Base-by-base conservation (phyloP, 2,329 filamentous ascomycete species). In the Talaromyces amestolkiae region DNA sequence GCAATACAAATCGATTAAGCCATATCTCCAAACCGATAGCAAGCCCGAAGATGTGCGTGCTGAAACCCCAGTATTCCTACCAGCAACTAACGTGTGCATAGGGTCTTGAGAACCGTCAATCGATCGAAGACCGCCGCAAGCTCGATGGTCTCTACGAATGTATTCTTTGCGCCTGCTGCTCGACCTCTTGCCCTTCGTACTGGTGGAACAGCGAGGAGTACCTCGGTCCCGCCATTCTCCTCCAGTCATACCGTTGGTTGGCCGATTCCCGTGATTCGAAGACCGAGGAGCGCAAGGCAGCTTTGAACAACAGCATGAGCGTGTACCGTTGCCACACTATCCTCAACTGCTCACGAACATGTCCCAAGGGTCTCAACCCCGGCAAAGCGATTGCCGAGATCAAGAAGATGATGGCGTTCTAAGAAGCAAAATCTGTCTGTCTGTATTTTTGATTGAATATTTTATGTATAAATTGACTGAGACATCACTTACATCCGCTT, bases 171-270 rank as follows among this genome's bases (percentile, higher is more conserved):
- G 94, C 94, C 73, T 99, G 95, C 89, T 99, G 95, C 89, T 95
- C 91, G 71, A 99, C 95, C 24, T 97, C 94, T 56, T 99, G 95
- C 86, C 95, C 95, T n/a, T 97, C 93, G 19, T 99, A 99, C 86
- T 99, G 95, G 95, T 99, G 95, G 95, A 99, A 99, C 85, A 89
- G 90, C 72, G 93, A 98, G 83, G 93, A 98, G 81, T 99, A 99
- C 84, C 91, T 99, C 60, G 95, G 95, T 69, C 95, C 95, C 67
- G 95, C 95, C 71, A 92, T 99, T 68, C 90, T 99, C 62, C 88
- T 99, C 71, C 95, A 99, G 83, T 97, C 93, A 9, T 99, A 98
- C 88, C 89, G 94, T 77, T 99, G 95, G 95, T 86, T 99, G 71
- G 91, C 89, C 76, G 95, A 99, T 80, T 96, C 92, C 51, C 90